Evolutionary conservation across 257 asterid species (phyloP), one percentile per base, ranked within the genome.

Genomic region (Cynanchum wilfordii): DNA sequence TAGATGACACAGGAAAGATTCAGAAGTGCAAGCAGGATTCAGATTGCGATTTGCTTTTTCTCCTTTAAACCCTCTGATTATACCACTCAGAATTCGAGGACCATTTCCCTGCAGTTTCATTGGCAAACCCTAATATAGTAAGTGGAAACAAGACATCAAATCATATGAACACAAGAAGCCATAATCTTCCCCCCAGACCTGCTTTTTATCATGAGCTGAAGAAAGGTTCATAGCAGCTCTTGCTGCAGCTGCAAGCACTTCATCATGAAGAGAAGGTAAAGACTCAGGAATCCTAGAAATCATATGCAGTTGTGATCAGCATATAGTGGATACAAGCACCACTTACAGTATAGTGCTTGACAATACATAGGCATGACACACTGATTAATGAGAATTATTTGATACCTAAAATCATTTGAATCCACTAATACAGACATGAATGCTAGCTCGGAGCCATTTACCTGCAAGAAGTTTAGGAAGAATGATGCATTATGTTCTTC

Each of bases 181-280:
- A 63, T 47, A 56, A 69, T 74, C 33, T 74, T 52, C n/a, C 52
- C 10, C 36, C 10, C 33, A 38, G 54, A 90, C 98, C 96, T 86
- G 90, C 70, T 92, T 92, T 79, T 79, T 87, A 85, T 86, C 87
- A 65, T 81, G 74, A 77, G 78, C 86, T 55, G 85, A 82, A 52
- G 96, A 83, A 78, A 79, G 80, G 55, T 78, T 84, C 45, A 84
- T 75, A 69, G 97, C 96, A 80, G 90, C 87, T 42, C 82, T 79
- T 50, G 95, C 85, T 11, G 98, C 96, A 66, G 96, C 89, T 66
- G 96, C 98, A 58, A 93, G 87, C 77, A 90, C 98, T 84, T 84
- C 91, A 84, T 90, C 97, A 58, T 93, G 96, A 71, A 93, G 97
- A 77, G 68, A 78, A 52, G 97, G 97, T 77, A 89, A 81, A 82